A percentile compares a stretch with the other conserved stretches of the same genome.
Conservation (phyloP, 2,329 filamentous ascomycete species). For the Neopestalotiopsis sp. region DNA sequence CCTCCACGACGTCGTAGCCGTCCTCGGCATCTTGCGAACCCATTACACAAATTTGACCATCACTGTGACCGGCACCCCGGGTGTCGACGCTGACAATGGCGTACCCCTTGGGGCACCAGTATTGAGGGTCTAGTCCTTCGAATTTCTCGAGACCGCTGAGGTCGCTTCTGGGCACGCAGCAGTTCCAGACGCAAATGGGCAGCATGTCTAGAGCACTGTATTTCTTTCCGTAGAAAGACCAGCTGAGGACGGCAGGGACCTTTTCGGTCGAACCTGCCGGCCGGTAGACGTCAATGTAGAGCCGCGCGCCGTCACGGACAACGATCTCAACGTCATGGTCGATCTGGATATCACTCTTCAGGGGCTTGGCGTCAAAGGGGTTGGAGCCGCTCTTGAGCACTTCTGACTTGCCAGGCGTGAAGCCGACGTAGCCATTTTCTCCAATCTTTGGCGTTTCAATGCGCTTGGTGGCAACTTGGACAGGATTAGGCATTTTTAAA, state of each 20-base stretch:
- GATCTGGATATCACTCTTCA: conserved; percentile 44
- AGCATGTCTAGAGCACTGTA: conserved; percentile 45
- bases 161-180: conserved; percentile 25
- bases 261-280: conserved; percentile 39
- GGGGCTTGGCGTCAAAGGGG: conserved; percentile 38
- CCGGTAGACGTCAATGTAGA: conserved; percentile 52
- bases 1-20: conserved; percentile 50
- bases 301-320: conserved; percentile 45
- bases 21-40: conserved; percentile 50
- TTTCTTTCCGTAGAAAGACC: conserved; percentile 54
- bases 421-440: conserved; percentile 44
- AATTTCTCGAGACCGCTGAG: conserved; percentile 32
- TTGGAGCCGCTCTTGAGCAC: conserved; percentile 43
- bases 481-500: conserved; percentile 23
- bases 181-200: conserved; percentile 27
- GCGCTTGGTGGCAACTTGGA: conserved; percentile 26
- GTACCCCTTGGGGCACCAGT: conserved; percentile 37
- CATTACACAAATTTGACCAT: conserved; percentile 33
- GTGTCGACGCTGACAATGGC: conserved; percentile 41
- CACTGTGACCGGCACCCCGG: conserved; percentile 35
- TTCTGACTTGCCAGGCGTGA: conserved; percentile 41
- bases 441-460: conserved; percentile 37
- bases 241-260: conserved; percentile 49
- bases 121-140: conserved; percentile 31
- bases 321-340: conserved; percentile 50